Evolutionary conservation across 257 asterid species (phyloP), one percentile per base, ranked within the genome.

Genomic region (Rehmannia glutinosa): DNA sequence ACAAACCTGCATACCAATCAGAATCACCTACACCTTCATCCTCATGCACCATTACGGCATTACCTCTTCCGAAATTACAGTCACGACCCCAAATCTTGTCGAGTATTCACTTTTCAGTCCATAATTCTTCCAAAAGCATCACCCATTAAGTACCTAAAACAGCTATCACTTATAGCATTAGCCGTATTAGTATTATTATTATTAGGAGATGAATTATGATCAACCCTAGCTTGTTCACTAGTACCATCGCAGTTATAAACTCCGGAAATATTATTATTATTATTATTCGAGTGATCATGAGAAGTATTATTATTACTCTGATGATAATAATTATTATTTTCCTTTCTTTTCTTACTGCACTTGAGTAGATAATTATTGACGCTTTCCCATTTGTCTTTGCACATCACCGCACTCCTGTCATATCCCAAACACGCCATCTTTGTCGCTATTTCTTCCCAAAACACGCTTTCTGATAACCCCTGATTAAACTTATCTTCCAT

Each of bases 61-160:
- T n/a, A n/a, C n/a, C n/a, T n/a, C n/a, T n/a, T n/a, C n/a, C n/a
- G n/a, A n/a, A n/a, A n/a, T n/a, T n/a, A n/a, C n/a, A n/a, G n/a
- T n/a, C n/a, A n/a, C n/a, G n/a, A n/a, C n/a, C n/a, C n/a, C n/a
- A n/a, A n/a, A n/a, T n/a, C n/a, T 32, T 32, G 8, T 32, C 38
- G 38, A 32, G 38, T 32, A n/a, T n/a, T n/a, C n/a, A n/a, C n/a
- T n/a, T n/a, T n/a, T 83, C 62, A 75, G 62, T 47, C 85, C 83
- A 83, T 82, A 67, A 79, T 84, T 76, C 79, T 87, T 55, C 96
- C 90, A 79, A 62, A 83, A 66, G 66, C 75, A 73, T 89, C 94
- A 24, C 96, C 95, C 87, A 93, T 80, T 42, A 82, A 77, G 86
- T 75, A 85, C 86, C 94, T 88, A 52, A 83, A 83, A 68, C 91